These are phyloP conservation scores for Salix caprea DNA, from an alignment of 345 rosid genomes.

Conservation along the genomic window DNA sequence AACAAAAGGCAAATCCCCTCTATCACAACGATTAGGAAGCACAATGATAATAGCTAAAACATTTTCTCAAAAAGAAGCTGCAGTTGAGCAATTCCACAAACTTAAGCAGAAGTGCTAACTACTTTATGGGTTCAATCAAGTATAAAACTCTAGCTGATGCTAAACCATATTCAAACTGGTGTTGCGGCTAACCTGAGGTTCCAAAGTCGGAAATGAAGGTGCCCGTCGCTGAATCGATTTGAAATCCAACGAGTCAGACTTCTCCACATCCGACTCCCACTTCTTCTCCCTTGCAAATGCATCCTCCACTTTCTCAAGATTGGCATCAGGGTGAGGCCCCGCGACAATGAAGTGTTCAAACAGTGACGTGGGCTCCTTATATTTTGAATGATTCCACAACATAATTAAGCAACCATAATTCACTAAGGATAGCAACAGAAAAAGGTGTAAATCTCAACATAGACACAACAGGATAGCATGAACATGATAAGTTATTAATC, in stretches of 20 bases:
- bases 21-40: background rate
- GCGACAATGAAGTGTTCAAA: constrained; percentile 85
- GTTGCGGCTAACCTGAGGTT: constrained; percentile 70
- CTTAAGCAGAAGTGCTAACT: background rate
- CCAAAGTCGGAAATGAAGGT: constrained; percentile 65
- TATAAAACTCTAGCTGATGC: constrained; percentile 1
- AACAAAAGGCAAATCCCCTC: background rate
- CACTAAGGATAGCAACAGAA: background rate
- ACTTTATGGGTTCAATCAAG: background rate
- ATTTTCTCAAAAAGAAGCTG: background rate
- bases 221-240: constrained; percentile 47
- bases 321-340: constrained; percentile 80
- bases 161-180: background rate
- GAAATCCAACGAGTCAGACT: constrained; percentile 50
- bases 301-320: constrained; percentile 73
- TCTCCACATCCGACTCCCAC: constrained; percentile 65
- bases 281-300: constrained; percentile 75
- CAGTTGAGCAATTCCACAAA: background rate
- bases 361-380: constrained; percentile 66
- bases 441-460: background rate
- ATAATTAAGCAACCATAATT: constrained; percentile 18
- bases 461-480: no score
- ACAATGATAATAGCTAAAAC: background rate
- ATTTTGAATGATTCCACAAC: constrained; percentile 56
- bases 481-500: no score